A percentile compares a stretch with the other conserved stretches of the same genome.
Evolutionary conservation across 1,284 basidiomycete genomes (phyloP).

Genomic region (Hymenochaete sp.): DNA sequence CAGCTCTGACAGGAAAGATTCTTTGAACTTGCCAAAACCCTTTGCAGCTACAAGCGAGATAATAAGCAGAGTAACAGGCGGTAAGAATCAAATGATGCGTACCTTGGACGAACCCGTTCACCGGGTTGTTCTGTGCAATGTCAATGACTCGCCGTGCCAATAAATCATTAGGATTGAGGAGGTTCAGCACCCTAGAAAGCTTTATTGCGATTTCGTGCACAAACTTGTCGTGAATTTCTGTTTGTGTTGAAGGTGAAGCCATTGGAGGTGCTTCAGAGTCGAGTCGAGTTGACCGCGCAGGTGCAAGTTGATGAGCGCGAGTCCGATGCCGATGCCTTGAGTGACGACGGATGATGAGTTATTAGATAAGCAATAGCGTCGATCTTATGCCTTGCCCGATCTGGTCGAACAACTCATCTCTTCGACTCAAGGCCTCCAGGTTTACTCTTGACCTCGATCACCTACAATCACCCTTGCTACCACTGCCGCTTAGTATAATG

Average conservation of each 20-base stretch:
- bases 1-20: constrained; percentile 48
- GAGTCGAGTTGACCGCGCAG: no score
- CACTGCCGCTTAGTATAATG: no score
- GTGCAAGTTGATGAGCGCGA: no score
- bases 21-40: constrained; percentile 81
- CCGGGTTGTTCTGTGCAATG: constrained; percentile 63
- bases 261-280: no score
- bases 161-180: constrained; percentile 74
- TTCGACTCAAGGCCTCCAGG: no score
- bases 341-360: no score
- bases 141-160: constrained; percentile 73
- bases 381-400: no score
- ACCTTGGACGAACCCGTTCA: constrained; percentile 59
- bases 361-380: no score
- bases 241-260: constrained; percentile 12
- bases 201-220: constrained; percentile 73
- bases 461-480: no score
- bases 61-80: not conserved
- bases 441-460: no score
- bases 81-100: not conserved
- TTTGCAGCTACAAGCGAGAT: constrained; percentile 47
- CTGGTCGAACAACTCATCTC: no score
- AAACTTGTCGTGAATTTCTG: constrained; percentile 40
- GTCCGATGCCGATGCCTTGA: no score
- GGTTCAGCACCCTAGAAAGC: constrained; percentile 72